Conservation (phyloP, 768 basidiomycete species). For the Epithele typhae region DNA sequence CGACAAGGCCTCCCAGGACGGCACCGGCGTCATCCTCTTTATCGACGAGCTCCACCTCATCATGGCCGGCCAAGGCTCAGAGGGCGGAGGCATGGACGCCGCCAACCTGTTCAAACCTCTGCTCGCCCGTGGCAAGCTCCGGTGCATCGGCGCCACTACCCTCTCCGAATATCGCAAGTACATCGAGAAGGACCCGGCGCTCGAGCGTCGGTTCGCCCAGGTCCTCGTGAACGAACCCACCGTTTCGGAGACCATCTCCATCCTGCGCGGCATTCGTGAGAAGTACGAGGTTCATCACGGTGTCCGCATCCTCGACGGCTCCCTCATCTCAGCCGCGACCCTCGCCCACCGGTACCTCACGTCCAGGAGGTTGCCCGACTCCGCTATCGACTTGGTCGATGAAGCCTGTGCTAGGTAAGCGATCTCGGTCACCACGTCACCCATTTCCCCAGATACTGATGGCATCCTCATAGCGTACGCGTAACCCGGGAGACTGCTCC, state of each 20-base stretch:
- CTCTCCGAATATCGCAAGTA: slow-evolving; percentile 89
- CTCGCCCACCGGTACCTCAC: slow-evolving; percentile 93
- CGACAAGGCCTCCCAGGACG: slow-evolving; percentile 79
- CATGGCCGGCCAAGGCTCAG: slow-evolving; percentile 81
- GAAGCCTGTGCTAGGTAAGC: slow-evolving; percentile 84
- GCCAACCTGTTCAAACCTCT: slow-evolving; percentile 90
- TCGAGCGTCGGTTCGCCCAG: slow-evolving; percentile 91
- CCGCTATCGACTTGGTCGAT: slow-evolving; percentile 89
- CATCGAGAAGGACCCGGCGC: slow-evolving; percentile 88
- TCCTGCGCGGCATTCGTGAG: slow-evolving; percentile 90
- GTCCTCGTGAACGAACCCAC: slow-evolving; percentile 89
- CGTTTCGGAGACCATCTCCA: slow-evolving; percentile 87
- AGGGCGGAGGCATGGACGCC: slow-evolving; percentile 92
- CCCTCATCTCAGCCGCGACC: slow-evolving; percentile 84
- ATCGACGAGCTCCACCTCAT: slow-evolving; percentile 94
- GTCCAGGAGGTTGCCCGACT: slow-evolving; percentile 71
- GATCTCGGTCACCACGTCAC: neutral
- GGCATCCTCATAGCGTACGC: slow-evolving; percentile 52
- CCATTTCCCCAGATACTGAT: slow-evolving; percentile 4
- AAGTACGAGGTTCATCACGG: slow-evolving; percentile 89
- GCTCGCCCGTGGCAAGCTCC: slow-evolving; percentile 76
- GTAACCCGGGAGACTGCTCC: slow-evolving; percentile 94
- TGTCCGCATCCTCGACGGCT: slow-evolving; percentile 82
- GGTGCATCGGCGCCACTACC: slow-evolving; percentile 88
- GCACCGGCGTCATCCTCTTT: slow-evolving; percentile 84